phyloP scores from a whole-genome alignment of 495 filamentous ascomycete species.

The Xylaria palmicola region DNA sequence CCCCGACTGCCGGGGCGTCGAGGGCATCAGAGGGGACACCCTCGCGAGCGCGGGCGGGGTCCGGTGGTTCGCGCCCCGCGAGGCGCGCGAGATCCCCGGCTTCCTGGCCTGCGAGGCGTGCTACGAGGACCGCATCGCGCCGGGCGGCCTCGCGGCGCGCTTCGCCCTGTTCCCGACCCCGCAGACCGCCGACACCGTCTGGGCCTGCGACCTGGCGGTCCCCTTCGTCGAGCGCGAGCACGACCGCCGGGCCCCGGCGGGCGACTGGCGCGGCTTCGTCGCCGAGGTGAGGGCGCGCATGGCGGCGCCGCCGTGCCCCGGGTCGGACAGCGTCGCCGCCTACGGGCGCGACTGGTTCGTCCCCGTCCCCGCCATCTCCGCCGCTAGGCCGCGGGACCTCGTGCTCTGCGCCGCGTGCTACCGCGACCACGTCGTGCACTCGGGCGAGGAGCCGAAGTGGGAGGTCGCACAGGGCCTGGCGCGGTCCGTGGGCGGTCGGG shows the following conservation, averaged over 20 bases:
- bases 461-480: constrained; percentile 18
- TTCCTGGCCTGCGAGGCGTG: constrained; percentile 39
- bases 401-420: constrained; percentile 39
- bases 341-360: constrained; percentile 35
- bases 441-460: constrained; percentile 28
- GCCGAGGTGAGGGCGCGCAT: constrained; percentile 22
- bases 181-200: constrained; percentile 29
- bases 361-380: too few relatives aligned
- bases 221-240: constrained; percentile 33
- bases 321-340: not conserved
- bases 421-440: constrained; percentile 33
- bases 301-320: constrained; percentile 24
- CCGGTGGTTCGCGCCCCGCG: constrained; percentile 17
- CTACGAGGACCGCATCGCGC: constrained; percentile 35
- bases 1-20: constrained; percentile 24
- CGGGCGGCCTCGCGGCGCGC: constrained; percentile 20
- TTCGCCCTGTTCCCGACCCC: too few relatives aligned
- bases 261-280: constrained; percentile 34
- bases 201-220: constrained; percentile 35
- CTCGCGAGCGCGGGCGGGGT: constrained; percentile 8
- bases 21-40: constrained; percentile 14
- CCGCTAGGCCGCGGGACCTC: constrained; percentile 24
- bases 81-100: constrained; percentile 24
- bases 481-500: not conserved
- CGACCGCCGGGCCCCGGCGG: constrained; percentile 20